Evolutionary conservation across 2,329 filamentous ascomycete species (phyloP).

Genomic region (Alternaria dauci): DNA sequence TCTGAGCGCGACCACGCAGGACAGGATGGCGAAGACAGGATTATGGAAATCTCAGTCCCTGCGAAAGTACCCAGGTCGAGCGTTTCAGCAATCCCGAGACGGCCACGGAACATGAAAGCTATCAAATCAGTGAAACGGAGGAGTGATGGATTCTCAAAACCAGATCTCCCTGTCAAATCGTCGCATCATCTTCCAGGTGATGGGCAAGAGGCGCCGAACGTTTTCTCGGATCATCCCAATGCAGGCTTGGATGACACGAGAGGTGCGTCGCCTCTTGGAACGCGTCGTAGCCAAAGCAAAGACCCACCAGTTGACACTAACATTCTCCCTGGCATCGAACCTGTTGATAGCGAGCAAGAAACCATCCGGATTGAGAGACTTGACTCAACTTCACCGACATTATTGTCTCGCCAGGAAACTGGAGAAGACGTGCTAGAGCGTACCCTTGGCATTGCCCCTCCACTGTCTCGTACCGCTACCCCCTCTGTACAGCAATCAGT

Average conservation of each 20-base stretch:
- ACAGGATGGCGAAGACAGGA: background rate
- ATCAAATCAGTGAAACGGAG: constrained; percentile 15
- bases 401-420: background rate
- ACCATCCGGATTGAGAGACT: background rate
- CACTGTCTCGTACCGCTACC: background rate
- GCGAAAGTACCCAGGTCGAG: background rate
- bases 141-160: background rate
- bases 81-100: background rate
- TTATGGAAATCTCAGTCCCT: background rate
- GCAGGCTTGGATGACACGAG: background rate
- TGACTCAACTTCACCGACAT: background rate
- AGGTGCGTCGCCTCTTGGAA: background rate
- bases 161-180: background rate
- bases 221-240: background rate
- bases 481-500: background rate
- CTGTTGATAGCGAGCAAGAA: background rate
- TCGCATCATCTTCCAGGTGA: background rate
- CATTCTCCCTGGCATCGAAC: background rate
- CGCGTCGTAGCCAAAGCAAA: background rate
- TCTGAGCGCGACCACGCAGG: constrained; percentile 8
- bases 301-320: background rate
- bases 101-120: constrained; percentile 8
- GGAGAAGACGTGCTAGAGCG: background rate
- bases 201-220: background rate
- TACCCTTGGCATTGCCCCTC: background rate